Conservation (phyloP, 495 filamentous ascomycete genomes). For the Talaromyces stipitatus region DNA sequence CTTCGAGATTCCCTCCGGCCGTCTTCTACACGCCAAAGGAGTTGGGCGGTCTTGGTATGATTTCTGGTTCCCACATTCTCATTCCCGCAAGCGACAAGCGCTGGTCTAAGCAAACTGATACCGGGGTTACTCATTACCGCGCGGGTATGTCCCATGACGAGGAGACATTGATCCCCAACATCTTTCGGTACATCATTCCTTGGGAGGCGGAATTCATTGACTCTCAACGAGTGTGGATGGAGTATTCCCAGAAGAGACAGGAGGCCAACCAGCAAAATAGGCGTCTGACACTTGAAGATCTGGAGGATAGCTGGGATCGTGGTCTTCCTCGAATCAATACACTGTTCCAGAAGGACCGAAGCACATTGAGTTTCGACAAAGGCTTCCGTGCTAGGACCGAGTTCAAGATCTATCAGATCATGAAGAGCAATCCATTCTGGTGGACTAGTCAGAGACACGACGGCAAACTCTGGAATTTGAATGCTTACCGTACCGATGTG, state of each 20-base stretch:
- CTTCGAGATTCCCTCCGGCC: constrained; percentile 95
- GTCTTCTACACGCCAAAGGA: constrained; percentile 99
- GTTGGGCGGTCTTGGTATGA: constrained; percentile 96
- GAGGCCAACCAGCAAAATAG: constrained; percentile 98
- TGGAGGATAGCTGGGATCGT: constrained; percentile 99
- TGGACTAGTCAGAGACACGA: constrained; percentile 98
- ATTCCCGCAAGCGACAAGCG: constrained; percentile 97
- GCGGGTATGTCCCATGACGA: constrained; percentile 98
- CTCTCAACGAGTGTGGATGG: constrained; percentile 97
- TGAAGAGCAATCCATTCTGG: constrained; percentile 99
- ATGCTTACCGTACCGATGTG: constrained; percentile 96
- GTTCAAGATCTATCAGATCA: constrained; percentile 97
- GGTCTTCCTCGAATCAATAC: constrained; percentile 98
- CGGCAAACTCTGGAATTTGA: constrained; percentile 97
- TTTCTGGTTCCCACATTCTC: constrained; percentile 95
- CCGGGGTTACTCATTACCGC: constrained; percentile 94
- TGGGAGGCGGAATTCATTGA: constrained; percentile 99
- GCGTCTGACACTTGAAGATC: constrained; percentile 87
- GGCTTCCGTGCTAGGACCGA: constrained; percentile 93
- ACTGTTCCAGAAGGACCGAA: constrained; percentile 97
- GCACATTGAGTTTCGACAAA: constrained; percentile 97
- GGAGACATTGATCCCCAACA: constrained; percentile 96
- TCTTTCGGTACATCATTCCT: constrained; percentile 98
- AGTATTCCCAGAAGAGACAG: constrained; percentile 95
- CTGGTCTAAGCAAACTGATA: constrained; percentile 97